Conservation (phyloP, 83 land plant genomes). For the Picea abies region DNA sequence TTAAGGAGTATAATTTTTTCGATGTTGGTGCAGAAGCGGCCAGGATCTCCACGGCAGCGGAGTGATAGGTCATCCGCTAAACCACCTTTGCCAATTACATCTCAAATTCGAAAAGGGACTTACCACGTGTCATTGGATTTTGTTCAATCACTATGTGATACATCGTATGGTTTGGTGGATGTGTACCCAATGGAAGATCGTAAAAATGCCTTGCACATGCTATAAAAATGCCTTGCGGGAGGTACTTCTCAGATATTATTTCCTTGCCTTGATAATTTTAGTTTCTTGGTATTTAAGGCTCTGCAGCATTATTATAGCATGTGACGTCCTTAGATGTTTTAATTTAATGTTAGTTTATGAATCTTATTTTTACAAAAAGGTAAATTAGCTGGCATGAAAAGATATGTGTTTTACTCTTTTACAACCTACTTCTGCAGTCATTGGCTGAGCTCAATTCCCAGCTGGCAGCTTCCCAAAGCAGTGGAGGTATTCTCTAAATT, state of each 20-base stretch:
- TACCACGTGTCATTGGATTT: slow-evolving; percentile 97
- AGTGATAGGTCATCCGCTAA: slow-evolving; percentile 61
- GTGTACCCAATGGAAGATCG: slow-evolving; percentile 96
- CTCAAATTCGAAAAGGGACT: slow-evolving; percentile 87
- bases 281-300: not conserved
- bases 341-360: not conserved
- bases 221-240: slow-evolving; percentile 85
- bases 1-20: not conserved
- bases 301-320: not conserved
- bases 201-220: too few relatives aligned
- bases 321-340: not conserved
- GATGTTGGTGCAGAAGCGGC: slow-evolving; percentile 55
- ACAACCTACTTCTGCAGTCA: slow-evolving; percentile 59
- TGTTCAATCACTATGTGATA: slow-evolving; percentile 94
- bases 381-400: not conserved
- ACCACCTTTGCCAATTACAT: slow-evolving; percentile 92
- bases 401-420: not conserved
- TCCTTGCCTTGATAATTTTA: not conserved
- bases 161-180: slow-evolving; percentile 91
- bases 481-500: slow-evolving; percentile 71
- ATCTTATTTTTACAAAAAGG: not conserved
- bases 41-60: slow-evolving; percentile 83
- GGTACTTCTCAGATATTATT: slow-evolving; percentile 41
- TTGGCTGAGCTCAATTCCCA: slow-evolving; percentile 89
- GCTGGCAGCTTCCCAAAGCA: slow-evolving; percentile 69